These are phyloP conservation scores for Trichoderma sp. DNA, from an alignment of 2,329 filamentous ascomycete genomes.

Conservation along the genomic window DNA sequence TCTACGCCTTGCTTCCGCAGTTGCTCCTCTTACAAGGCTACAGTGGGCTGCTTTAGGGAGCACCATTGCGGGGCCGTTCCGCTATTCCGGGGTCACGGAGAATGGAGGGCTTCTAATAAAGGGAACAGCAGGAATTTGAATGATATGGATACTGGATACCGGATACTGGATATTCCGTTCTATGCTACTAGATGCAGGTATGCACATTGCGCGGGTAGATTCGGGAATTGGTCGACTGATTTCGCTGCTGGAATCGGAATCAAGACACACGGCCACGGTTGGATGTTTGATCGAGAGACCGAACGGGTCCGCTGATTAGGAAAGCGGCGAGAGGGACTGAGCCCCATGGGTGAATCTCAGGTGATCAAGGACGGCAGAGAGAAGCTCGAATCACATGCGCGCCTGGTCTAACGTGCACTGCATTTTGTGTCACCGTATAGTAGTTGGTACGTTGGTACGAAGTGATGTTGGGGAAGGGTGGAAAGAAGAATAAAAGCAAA, in stretches of 20 bases:
- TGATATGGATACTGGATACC: too few species aligned
- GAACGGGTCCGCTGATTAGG: not conserved
- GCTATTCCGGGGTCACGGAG: slow-evolving; percentile 15
- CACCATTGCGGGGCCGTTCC: slow-evolving; percentile 19
- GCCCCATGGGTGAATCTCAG: not conserved
- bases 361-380: not conserved
- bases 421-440: not conserved
- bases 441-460: too few species aligned
- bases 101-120: not conserved
- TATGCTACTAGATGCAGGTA: too few species aligned
- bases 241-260: not conserved
- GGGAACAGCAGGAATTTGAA: not conserved
- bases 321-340: not conserved
- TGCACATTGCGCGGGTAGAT: not conserved
- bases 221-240: slow-evolving; percentile 1
- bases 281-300: not conserved
- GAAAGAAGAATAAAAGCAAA: not conserved
- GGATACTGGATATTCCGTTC: too few species aligned
- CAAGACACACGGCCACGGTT: not conserved
- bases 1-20: not conserved
- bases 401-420: not conserved
- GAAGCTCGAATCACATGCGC: slow-evolving; percentile 14
- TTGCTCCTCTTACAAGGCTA: slow-evolving; percentile 4
- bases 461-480: not conserved
- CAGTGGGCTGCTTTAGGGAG: slow-evolving; percentile 8